Evolutionary conservation across 257 asterid species (phyloP).

Genomic region (Salvia rosmarinus): DNA sequence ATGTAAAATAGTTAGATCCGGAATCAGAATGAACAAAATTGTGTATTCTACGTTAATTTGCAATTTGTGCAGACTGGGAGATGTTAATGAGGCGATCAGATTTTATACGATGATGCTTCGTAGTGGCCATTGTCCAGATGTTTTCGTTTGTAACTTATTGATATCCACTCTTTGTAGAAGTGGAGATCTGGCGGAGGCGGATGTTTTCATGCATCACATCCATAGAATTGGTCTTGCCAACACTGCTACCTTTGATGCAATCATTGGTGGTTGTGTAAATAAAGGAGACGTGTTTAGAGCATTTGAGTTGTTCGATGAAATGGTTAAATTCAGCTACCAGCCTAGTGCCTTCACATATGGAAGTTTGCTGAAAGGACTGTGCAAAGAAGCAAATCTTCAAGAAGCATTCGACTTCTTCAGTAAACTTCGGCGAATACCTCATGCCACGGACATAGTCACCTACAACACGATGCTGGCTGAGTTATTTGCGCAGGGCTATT

Average conservation of each 20-base stretch:
- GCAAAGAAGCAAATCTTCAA: conserved; percentile 61
- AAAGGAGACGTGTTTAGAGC: conserved; percentile 69
- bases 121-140: conserved; percentile 50
- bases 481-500: conserved; percentile 57
- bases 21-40: conserved; percentile 53
- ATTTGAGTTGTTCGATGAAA: conserved; percentile 57
- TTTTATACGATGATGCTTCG: conserved; percentile 55
- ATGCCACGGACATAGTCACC: conserved; percentile 47
- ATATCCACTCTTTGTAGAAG: conserved; percentile 67
- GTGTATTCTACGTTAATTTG: conserved; percentile 64
- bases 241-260: conserved; percentile 61
- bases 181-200: conserved; percentile 69
- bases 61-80: conserved; percentile 67
- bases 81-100: conserved; percentile 54
- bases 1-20: conserved; percentile 64
- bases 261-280: conserved; percentile 60
- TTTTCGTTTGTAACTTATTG: conserved; percentile 60
- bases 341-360: conserved; percentile 71
- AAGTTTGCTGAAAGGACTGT: conserved; percentile 71
- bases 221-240: conserved; percentile 51
- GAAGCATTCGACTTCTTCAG: conserved; percentile 61
- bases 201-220: conserved; percentile 63
- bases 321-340: conserved; percentile 63
- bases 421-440: conserved; percentile 50
- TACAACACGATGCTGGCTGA: conserved; percentile 70